Evolutionary conservation across 2,329 filamentous ascomycete genomes (phyloP).

Genomic region (Fusarium sp.): DNA sequence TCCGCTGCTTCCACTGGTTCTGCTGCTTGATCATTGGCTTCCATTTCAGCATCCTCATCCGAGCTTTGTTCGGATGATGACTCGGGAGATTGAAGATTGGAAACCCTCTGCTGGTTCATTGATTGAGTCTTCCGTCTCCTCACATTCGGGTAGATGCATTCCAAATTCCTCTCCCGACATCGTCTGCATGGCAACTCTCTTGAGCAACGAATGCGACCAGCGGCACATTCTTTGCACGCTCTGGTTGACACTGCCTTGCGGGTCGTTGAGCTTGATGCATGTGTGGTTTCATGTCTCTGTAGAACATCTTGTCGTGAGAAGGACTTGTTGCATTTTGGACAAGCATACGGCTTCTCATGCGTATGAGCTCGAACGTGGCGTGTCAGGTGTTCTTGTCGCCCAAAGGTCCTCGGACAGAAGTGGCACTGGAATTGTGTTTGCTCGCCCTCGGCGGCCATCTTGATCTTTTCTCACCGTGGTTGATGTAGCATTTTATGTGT

Average conservation of each 20-base stretch:
- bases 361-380: constrained; percentile 32
- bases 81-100: background rate
- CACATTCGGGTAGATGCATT: constrained; percentile 12
- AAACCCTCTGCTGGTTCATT: background rate
- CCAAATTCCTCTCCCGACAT: constrained; percentile 13
- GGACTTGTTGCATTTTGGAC: constrained; percentile 20
- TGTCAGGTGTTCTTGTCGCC: constrained; percentile 26
- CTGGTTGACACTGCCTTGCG: constrained; percentile 2
- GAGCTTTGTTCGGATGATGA: background rate
- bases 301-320: constrained; percentile 32
- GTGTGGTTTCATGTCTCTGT: constrained; percentile 22
- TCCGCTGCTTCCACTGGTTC: background rate
- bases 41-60: background rate
- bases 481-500: background rate
- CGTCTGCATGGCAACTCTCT: constrained; percentile 24
- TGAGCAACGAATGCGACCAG: constrained; percentile 28
- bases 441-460: constrained; percentile 1
- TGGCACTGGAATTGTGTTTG: background rate
- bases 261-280: background rate
- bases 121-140: constrained; percentile 5
- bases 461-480: background rate
- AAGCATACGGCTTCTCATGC: constrained; percentile 28
- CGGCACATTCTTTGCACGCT: constrained; percentile 30
- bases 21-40: background rate
- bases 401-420: constrained; percentile 9